phyloP scores from a whole-genome alignment of 441 rosid species.

The Corymbia citriodora region DNA sequence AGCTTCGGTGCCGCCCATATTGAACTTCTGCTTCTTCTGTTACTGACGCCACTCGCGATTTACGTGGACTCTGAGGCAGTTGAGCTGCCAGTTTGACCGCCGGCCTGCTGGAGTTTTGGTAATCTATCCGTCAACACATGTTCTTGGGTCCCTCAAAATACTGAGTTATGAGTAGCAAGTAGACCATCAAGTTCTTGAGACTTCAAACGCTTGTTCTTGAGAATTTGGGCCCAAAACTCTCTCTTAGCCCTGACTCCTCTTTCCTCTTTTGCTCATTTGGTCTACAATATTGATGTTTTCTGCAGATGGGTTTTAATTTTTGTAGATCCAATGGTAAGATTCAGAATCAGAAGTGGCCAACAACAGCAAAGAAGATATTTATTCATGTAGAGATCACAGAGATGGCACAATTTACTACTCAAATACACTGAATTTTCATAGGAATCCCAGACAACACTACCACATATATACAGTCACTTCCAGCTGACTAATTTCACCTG shows the following conservation, averaged over 20 bases:
- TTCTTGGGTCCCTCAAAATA: neutral
- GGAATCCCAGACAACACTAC: neutral
- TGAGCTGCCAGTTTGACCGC: neutral
- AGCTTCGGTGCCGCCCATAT: neutral
- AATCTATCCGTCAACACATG: too few relatives aligned
- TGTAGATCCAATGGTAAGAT: neutral
- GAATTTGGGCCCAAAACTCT: neutral
- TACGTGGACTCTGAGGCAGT: neutral
- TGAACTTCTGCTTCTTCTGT: neutral
- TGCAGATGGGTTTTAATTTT: neutral
- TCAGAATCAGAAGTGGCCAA: neutral
- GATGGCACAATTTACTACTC: neutral
- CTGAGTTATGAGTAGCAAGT: neutral
- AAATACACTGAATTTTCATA: neutral
- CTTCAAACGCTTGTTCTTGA: neutral
- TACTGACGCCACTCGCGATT: neutral
- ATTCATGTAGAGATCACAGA: neutral
- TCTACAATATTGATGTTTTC: neutral
- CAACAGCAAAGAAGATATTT: rapidly evolving
- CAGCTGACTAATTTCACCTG: neutral
- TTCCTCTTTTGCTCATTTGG: neutral
- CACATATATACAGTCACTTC: neutral
- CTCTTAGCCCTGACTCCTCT: neutral
- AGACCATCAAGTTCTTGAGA: neutral
- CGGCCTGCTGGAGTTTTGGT: neutral